Percentiles rank a stretch among this genome's conserved stretches.
Conservation (phyloP, 2,329 filamentous ascomycete genomes). For the Plenodomus lindquistii region DNA sequence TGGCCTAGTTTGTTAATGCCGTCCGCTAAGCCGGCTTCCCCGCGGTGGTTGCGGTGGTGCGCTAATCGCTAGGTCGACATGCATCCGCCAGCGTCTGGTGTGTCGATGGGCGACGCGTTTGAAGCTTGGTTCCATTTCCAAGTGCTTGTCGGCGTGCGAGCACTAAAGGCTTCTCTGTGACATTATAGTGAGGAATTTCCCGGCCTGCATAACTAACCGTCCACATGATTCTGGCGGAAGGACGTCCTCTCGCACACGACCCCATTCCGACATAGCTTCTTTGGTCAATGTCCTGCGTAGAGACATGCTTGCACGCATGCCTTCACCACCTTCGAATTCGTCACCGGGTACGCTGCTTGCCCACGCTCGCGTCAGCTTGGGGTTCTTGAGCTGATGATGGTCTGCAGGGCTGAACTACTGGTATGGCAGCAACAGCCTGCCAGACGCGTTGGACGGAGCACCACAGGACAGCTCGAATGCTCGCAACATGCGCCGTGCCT, state of each 20-base stretch:
- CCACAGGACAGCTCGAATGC: constrained; percentile 26
- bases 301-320: constrained; percentile 45
- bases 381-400: constrained; percentile 17
- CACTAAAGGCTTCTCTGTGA: constrained; percentile 30
- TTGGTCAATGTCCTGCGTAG: constrained; percentile 21
- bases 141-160: constrained; percentile 35
- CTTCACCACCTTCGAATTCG: constrained; percentile 39
- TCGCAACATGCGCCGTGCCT: constrained; percentile 38
- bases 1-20: constrained; percentile 32
- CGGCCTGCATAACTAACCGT: constrained; percentile 34
- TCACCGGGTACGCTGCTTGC: constrained; percentile 32
- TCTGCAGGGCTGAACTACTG: constrained; percentile 36
- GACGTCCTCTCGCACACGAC: constrained; percentile 24
- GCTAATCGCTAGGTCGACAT: constrained; percentile 39
- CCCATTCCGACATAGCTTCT: constrained; percentile 24
- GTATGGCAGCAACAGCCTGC: constrained; percentile 38
- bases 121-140: constrained; percentile 38
- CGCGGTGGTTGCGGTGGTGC: constrained; percentile 38
- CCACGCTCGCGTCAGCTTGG: constrained; percentile 1
- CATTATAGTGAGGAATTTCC: constrained; percentile 39
- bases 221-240: constrained; percentile 26
- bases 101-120: constrained; percentile 36
- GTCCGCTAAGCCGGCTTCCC: constrained; percentile 39
- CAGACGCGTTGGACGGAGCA: constrained; percentile 32
- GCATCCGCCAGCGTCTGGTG: constrained; percentile 33